These are phyloP conservation scores for Hsuehochloa calcarea DNA, from an alignment of 176 grass and related monocot species.

Conservation along the genomic window DNA sequence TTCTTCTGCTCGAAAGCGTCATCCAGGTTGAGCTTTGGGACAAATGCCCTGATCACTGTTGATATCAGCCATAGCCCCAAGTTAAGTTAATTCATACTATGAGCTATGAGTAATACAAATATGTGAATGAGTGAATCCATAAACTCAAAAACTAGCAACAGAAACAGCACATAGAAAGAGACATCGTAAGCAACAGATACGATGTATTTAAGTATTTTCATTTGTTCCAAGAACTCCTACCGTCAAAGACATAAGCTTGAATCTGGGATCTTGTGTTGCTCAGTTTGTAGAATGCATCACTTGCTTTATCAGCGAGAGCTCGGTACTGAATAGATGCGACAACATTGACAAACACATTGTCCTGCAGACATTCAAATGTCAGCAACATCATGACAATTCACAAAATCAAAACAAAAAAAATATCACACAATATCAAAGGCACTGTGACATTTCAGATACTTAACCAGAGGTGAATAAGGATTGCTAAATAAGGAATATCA, in stretches of 20 bases:
- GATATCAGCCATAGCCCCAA: background rate
- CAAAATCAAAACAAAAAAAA: background rate
- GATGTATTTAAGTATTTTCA: background rate
- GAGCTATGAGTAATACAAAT: too few species aligned
- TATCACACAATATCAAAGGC: background rate
- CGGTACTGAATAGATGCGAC: constrained; percentile 86
- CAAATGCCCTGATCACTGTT: constrained; percentile 77
- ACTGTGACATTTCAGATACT: constrained; percentile 15
- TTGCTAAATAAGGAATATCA: background rate
- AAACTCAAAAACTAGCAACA: background rate
- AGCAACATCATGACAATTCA: background rate
- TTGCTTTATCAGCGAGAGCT: constrained; percentile 63
- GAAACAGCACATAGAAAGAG: background rate
- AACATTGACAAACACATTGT: constrained; percentile 90
- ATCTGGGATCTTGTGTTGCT: constrained; percentile 87
- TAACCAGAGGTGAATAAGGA: background rate
- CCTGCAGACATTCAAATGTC: constrained; percentile 43
- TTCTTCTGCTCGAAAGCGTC: constrained; percentile 82
- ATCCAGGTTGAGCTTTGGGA: constrained; percentile 71
- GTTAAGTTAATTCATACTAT: background rate
- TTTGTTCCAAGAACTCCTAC: constrained; percentile 33
- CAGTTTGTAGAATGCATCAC: constrained; percentile 83
- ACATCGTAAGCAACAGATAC: background rate
- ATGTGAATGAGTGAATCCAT: background rate
- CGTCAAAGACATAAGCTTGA: constrained; percentile 85